Conservation (phyloP, 2,329 filamentous ascomycete species). For the Chalara sp. region DNA sequence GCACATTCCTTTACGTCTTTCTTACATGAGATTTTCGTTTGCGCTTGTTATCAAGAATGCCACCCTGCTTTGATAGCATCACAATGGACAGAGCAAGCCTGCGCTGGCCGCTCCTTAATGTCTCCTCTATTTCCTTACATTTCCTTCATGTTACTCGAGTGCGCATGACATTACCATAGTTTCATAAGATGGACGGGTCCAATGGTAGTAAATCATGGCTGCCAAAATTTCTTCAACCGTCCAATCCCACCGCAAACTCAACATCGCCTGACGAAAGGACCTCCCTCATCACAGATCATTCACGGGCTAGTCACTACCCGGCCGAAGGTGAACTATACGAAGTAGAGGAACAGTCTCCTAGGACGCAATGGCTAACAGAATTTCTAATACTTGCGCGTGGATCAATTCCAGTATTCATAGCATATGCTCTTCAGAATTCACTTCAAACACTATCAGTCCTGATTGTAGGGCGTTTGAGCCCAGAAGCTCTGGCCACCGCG, state of each 20-base stretch:
- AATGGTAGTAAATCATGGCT: constrained; percentile 22
- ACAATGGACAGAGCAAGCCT: too few species aligned
- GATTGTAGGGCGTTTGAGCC: constrained; percentile 71
- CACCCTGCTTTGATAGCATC: too few species aligned
- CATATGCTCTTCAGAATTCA: constrained; percentile 80
- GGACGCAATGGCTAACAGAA: constrained; percentile 42
- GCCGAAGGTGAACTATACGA: constrained; percentile 20
- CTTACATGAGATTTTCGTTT: background rate
- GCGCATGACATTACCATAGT: background rate
- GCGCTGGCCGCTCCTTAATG: too few species aligned
- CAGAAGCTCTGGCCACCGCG: constrained; percentile 72
- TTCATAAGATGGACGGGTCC: constrained; percentile 14
- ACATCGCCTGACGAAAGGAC: constrained; percentile 25
- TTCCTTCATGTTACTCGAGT: too few species aligned
- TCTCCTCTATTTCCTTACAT: too few species aligned
- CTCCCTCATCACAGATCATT: constrained; percentile 18
- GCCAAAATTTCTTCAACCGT: constrained; percentile 17
- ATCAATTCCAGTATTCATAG: constrained; percentile 72
- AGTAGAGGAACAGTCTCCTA: constrained; percentile 14
- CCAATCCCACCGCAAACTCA: constrained; percentile 10
- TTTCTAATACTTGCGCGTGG: constrained; percentile 61
- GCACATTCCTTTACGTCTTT: background rate
- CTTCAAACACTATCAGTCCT: constrained; percentile 77
- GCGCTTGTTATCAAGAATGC: too few species aligned
- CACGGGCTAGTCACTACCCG: constrained; percentile 6